A percentile compares a stretch with the other conserved stretches of the same genome.
Conservation (phyloP, 139 green algal species). For the Chlorella vulgaris region DNA sequence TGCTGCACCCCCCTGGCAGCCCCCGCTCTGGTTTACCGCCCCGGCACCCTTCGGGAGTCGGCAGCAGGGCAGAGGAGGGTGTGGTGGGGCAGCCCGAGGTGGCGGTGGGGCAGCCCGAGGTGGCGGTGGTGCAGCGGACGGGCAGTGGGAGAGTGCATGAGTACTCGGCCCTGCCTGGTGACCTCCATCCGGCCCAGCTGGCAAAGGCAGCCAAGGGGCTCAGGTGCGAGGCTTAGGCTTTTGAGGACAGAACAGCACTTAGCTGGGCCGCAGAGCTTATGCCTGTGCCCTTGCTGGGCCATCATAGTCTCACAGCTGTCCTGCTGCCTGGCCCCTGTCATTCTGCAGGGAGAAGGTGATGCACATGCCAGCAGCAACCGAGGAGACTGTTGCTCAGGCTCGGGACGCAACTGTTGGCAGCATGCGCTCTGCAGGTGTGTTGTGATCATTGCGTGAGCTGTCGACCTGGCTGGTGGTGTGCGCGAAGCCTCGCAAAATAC, state of each 20-base stretch:
- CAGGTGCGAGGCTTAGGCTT: neutral
- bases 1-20: neutral
- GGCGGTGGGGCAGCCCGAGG: neutral
- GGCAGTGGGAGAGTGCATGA: neutral
- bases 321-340: too few relatives aligned
- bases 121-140: neutral
- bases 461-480: neutral
- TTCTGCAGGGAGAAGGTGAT: conserved; percentile 29
- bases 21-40: neutral
- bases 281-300: too few relatives aligned
- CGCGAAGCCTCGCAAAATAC: too few relatives aligned
- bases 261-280: too few relatives aligned
- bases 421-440: conserved; percentile 19
- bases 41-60: neutral
- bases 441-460: neutral
- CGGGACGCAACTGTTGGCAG: neutral
- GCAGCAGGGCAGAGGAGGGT: too few relatives aligned
- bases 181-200: conserved; percentile 22
- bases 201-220: conserved; percentile 3
- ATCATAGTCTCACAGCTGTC: too few relatives aligned
- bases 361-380: neutral
- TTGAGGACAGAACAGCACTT: neutral
- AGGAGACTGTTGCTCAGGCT: neutral
- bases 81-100: neutral
- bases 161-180: conserved; percentile 13